These are phyloP conservation scores for Piper betle DNA, from an alignment of 164 flowering plant genomes.

Conservation along the genomic window DNA sequence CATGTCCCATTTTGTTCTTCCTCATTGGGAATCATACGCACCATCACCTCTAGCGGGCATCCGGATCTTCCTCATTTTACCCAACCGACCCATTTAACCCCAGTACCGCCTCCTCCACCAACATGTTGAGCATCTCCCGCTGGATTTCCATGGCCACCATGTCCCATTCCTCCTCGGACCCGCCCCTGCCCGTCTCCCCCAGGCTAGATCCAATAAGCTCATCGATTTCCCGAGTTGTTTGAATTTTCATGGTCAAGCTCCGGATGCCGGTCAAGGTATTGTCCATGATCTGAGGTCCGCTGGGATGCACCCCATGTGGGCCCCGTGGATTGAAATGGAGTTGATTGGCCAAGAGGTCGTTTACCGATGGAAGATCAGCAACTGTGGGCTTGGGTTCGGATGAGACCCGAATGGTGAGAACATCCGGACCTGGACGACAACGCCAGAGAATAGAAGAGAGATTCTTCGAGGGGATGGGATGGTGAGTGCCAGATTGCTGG, in stretches of 20 bases:
- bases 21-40: too few species aligned
- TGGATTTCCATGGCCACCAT: conserved; percentile 14
- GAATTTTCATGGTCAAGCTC: conserved; percentile 36
- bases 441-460: conserved; percentile 42
- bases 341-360: conserved; percentile 20
- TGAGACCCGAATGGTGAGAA: conserved; percentile 5
- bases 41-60: too few species aligned
- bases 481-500: conserved; percentile 35
- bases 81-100: not conserved
- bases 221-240: conserved; percentile 54
- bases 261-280: conserved; percentile 22
- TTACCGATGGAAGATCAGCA: conserved; percentile 32
- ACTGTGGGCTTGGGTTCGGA: conserved; percentile 21
- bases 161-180: conserved; percentile 13
- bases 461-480: conserved; percentile 52
- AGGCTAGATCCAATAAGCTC: conserved; percentile 41
- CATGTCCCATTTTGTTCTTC: too few species aligned
- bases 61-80: too few species aligned
- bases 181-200: not conserved
- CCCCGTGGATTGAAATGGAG: conserved; percentile 29
- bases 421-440: too few species aligned
- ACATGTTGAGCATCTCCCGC: conserved; percentile 14
- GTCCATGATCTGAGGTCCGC: conserved; percentile 26
- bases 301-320: not conserved
- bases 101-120: conserved; percentile 10